A percentile compares a stretch with the other conserved stretches of the same genome.
Conservation (phyloP, 2,329 filamentous ascomycete genomes). For the Davidsoniella neocaledoniae region DNA sequence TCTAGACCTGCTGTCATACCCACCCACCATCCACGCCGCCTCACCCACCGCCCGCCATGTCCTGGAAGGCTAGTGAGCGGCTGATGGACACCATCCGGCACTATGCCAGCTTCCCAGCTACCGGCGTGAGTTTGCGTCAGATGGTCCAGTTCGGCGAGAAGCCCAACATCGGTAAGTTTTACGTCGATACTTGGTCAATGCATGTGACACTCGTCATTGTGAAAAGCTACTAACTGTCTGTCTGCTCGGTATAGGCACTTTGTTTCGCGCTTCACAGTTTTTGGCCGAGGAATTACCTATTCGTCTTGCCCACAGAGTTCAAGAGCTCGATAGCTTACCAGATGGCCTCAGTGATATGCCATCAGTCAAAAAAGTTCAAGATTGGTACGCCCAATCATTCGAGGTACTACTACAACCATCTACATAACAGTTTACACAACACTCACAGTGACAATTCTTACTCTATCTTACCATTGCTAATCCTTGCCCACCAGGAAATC, state of each 20-base stretch:
- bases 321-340: constrained; percentile 79
- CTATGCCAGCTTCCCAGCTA: constrained; percentile 93
- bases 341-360: constrained; percentile 97
- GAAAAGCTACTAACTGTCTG: constrained; percentile 1
- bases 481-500: constrained; percentile 51
- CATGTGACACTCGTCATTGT: neutral
- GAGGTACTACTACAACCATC: constrained; percentile 45
- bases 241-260: constrained; percentile 45
- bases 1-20: neutral
- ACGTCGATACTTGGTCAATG: neutral
- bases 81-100: constrained; percentile 96
- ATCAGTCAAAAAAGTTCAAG: constrained; percentile 82
- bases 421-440: no score
- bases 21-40: neutral
- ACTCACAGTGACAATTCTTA: constrained; percentile 2
- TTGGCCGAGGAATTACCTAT: constrained; percentile 96
- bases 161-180: constrained; percentile 64
- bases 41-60: constrained; percentile 41
- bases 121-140: constrained; percentile 87
- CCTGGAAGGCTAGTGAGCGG: constrained; percentile 79
- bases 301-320: constrained; percentile 84
- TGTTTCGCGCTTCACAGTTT: constrained; percentile 96
- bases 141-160: constrained; percentile 98
- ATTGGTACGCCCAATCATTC: constrained; percentile 99
- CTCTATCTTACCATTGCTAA: constrained; percentile 10